These are phyloP conservation scores for Xylaria flabelliformis DNA, from an alignment of 495 filamentous ascomycete genomes.

Conservation along the genomic window DNA sequence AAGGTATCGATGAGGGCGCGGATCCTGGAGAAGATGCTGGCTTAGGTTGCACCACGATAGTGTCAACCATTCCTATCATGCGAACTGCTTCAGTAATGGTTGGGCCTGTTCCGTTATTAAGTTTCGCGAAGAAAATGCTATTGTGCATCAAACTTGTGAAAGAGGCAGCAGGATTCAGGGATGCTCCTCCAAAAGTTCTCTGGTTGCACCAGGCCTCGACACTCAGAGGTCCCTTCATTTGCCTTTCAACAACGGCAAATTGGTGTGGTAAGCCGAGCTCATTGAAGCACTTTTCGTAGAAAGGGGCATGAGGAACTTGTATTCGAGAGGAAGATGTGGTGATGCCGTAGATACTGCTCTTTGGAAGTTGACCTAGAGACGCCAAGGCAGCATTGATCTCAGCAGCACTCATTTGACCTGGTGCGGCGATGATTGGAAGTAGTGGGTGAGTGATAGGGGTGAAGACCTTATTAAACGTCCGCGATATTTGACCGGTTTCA, in stretches of 20 bases:
- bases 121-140: slow-evolving; percentile 49
- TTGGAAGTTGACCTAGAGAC: slow-evolving; percentile 79
- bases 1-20: slow-evolving; percentile 45
- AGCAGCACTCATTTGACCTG: slow-evolving; percentile 80
- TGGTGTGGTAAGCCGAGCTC: slow-evolving; percentile 84
- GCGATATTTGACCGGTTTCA: slow-evolving; percentile 78
- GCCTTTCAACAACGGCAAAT: slow-evolving; percentile 75
- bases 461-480: slow-evolving; percentile 81
- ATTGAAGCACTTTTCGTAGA: slow-evolving; percentile 89
- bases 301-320: slow-evolving; percentile 75
- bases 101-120: slow-evolving; percentile 64
- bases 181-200: slow-evolving; percentile 78
- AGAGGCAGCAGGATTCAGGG: slow-evolving; percentile 73
- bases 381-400: slow-evolving; percentile 82
- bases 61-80: slow-evolving; percentile 80
- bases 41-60: slow-evolving; percentile 66
- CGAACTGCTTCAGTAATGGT: slow-evolving; percentile 72
- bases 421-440: slow-evolving; percentile 82
- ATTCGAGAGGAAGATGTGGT: slow-evolving; percentile 65
- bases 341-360: slow-evolving; percentile 79
- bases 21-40: slow-evolving; percentile 44
- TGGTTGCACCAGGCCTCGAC: slow-evolving; percentile 70
- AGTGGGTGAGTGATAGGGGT: slow-evolving; percentile 86
- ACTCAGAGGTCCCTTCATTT: slow-evolving; percentile 62
- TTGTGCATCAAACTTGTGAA: slow-evolving; percentile 46